Evolutionary conservation across 1,139 yeast species (phyloP), one percentile per base, ranked within the genome.

Genomic region (Candida sanyaensis): DNA sequence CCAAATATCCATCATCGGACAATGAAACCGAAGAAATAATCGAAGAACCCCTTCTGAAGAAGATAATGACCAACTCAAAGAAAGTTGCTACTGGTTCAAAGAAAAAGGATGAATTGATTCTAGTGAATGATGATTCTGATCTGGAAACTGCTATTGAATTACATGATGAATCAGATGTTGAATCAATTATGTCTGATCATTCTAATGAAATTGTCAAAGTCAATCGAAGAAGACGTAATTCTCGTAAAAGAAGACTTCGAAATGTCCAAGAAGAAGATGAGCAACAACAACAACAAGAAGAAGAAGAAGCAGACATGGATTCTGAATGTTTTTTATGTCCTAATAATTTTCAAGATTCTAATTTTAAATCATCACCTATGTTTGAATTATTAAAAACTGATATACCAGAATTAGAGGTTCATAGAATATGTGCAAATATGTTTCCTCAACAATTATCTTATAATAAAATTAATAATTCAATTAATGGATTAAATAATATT

Each of bases 261-360:
- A 6, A 37, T 13, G 34, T 33, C 21, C 30, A 41, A 24, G 36
- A 42, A 41, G 34, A 47, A 43, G 29, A 34, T 34, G 26, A 44
- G 4, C 17, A 30, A 11, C 33, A 30, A 39, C 38, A 36, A 33
- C 12, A 28, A 43, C 38, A 36, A 37, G 46, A 38, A 11, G 33
- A 29, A 29, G 51, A 45, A 23, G n/a, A n/a, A n/a, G n/a, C n/a
- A n/a, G n/a, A n/a, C n/a, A 40, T 12, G 36, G 40, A 5, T 24
- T 24, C 23, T 9, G 68, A 74, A 42, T 84, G 89, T 57, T 58
- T 53, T 6, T 61, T 84, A 29, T 84, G 88, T 58, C 84, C 87
- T 1, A 73, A 75, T 47, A 57, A 52, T 2, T 60, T 77, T 17
- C 58, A 71, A 4, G 43, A 21, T 32, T 54, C 8, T 53, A 52